A percentile compares a stretch with the other conserved stretches of the same genome.
Evolutionary conservation across 495 filamentous ascomycete species (phyloP).

Genomic region (Daldinia concentrica): DNA sequence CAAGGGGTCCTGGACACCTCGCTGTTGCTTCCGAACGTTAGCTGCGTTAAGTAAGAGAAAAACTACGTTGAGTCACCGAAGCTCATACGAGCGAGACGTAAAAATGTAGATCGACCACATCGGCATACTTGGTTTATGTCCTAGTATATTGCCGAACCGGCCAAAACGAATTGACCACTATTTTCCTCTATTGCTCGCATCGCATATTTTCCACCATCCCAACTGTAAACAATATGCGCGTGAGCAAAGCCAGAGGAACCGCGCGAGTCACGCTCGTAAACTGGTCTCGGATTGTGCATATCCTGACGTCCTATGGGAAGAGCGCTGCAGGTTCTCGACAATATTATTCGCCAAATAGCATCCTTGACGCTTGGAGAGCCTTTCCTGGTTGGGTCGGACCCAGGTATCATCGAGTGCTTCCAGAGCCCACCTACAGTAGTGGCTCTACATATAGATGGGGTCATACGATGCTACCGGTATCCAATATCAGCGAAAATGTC

Average conservation of each 20-base stretch:
- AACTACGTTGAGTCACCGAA: constrained; percentile 35
- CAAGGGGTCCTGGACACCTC: constrained; percentile 24
- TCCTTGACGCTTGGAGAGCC: constrained; percentile 42
- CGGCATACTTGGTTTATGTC: background rate
- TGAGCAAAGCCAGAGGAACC: constrained; percentile 38
- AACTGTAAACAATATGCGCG: constrained; percentile 41
- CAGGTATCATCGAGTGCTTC: constrained; percentile 38
- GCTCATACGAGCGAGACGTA: constrained; percentile 15
- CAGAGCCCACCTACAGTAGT: constrained; percentile 33
- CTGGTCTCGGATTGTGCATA: constrained; percentile 48
- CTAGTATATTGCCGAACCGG: background rate
- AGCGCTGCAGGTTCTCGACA: constrained; percentile 36
- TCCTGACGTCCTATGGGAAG: constrained; percentile 47
- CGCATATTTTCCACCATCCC: constrained; percentile 23
- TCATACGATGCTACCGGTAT: constrained; percentile 40
- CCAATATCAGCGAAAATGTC: constrained; percentile 24
- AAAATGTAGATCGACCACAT: constrained; percentile 19
- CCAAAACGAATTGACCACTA: constrained; percentile 13
- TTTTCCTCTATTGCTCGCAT: constrained; percentile 25
- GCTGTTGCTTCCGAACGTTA: constrained; percentile 22
- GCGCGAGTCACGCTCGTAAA: constrained; percentile 42
- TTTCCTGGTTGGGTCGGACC: constrained; percentile 44
- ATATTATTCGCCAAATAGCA: constrained; percentile 41
- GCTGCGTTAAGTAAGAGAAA: constrained; percentile 15
- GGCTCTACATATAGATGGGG: constrained; percentile 31